Evolutionary conservation across 169 alveolate genomes (phyloP).

Genomic region (Blepharisma undulans): DNA sequence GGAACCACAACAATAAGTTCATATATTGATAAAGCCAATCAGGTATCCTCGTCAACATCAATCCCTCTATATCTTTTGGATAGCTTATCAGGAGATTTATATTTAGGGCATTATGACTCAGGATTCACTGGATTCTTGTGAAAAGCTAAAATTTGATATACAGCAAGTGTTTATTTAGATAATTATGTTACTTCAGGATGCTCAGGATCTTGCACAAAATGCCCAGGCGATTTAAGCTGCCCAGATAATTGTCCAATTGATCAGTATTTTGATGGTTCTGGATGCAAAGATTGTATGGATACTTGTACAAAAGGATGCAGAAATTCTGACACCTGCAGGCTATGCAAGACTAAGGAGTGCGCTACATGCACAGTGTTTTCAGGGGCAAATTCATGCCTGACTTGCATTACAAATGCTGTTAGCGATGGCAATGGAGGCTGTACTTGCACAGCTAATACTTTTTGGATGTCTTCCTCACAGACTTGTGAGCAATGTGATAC

Average conservation of each 20-base stretch:
- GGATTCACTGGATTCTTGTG: not conserved
- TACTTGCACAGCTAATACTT: not conserved
- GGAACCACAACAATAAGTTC: not conserved
- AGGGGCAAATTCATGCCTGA: not conserved
- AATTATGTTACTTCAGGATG: not conserved
- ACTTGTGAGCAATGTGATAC: conserved; percentile 3
- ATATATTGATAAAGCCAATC: not conserved
- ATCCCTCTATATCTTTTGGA: not conserved
- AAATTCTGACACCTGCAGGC: not conserved
- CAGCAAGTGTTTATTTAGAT: not conserved
- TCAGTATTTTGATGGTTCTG: not conserved
- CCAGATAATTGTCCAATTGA: not conserved
- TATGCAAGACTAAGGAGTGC: not conserved
- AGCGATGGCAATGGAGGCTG: not conserved
- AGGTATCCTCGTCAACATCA: not conserved
- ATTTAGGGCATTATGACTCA: not conserved
- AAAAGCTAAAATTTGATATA: too few relatives aligned
- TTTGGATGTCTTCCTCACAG: conserved; percentile 3
- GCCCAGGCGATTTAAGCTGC: not conserved
- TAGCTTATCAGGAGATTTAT: not conserved
- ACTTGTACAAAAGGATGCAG: not conserved
- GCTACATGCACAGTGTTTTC: not conserved
- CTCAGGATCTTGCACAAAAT: not conserved
- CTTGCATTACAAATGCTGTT: not conserved
- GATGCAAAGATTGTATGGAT: not conserved